Conservation (phyloP, 169 alveolate genomes). For the Eimeria acervulina region DNA sequence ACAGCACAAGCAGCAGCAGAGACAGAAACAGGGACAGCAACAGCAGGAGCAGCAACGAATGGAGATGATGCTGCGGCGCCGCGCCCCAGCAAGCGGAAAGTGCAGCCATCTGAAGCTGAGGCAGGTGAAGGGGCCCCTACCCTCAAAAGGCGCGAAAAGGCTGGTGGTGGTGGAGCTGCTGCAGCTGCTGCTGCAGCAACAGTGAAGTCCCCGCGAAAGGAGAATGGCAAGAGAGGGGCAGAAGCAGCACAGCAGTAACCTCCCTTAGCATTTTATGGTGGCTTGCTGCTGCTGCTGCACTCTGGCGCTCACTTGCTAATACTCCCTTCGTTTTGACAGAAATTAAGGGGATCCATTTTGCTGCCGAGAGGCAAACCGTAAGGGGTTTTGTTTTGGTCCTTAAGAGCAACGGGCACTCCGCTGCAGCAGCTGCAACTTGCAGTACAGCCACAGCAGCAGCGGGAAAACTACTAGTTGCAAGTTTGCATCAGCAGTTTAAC, state of each 20-base stretch:
- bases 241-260: not conserved
- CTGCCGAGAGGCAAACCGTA: not conserved
- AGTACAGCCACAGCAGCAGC: not conserved
- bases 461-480: not conserved
- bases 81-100: not conserved
- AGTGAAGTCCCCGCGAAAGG: not conserved
- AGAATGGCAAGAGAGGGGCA: not conserved
- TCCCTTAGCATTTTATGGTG: not conserved
- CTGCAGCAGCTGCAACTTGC: not conserved
- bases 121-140: not conserved
- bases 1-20: constrained; percentile 10
- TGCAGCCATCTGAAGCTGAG: not conserved
- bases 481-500: not conserved
- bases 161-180: not conserved
- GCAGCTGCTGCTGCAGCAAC: not conserved
- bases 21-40: not conserved
- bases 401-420: not conserved
- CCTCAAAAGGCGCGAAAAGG: constrained; percentile 1
- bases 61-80: not conserved
- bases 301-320: not conserved
- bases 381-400: not conserved
- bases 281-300: not conserved
- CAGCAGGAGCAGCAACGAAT: not conserved
- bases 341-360: not conserved
- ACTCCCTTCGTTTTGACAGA: not conserved